These are phyloP conservation scores for Suillus subaureus DNA, from an alignment of 768 basidiomycete genomes.

Conservation along the genomic window DNA sequence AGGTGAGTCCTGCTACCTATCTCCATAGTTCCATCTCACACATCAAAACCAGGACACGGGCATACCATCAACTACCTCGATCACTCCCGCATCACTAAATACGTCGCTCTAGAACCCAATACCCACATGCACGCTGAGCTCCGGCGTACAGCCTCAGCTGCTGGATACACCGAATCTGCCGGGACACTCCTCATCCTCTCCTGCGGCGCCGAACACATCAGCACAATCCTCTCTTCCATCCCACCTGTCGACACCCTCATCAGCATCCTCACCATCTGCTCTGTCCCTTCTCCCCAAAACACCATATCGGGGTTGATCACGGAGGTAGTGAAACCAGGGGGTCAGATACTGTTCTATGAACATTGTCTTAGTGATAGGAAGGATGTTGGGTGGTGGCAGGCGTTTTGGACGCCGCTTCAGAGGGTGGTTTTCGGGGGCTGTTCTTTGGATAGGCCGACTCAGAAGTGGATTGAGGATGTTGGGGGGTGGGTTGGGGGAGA, in stretches of 20 bases:
- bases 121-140: slow-evolving; percentile 60
- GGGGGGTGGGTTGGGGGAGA: slow-evolving; percentile 51
- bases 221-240: slow-evolving; percentile 46
- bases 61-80: slow-evolving; percentile 67
- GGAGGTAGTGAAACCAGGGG: slow-evolving; percentile 63
- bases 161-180: slow-evolving; percentile 54
- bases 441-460: slow-evolving; percentile 57
- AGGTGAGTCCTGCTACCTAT: slow-evolving; percentile 39
- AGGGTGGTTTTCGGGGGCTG: slow-evolving; percentile 61
- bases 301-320: slow-evolving; percentile 49
- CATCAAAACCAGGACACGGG: slow-evolving; percentile 49
- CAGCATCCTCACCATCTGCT: slow-evolving; percentile 67
- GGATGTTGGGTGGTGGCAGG: slow-evolving; percentile 73
- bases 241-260: slow-evolving; percentile 60
- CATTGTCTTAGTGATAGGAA: slow-evolving; percentile 58
- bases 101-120: slow-evolving; percentile 77
- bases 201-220: slow-evolving; percentile 63
- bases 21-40: background rate
- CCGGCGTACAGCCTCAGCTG: slow-evolving; percentile 45
- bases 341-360: slow-evolving; percentile 67
- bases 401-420: slow-evolving; percentile 76
- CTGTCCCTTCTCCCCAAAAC: slow-evolving; percentile 55
- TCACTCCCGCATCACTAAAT: slow-evolving; percentile 52
- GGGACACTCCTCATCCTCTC: slow-evolving; percentile 59
- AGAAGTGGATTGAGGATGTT: slow-evolving; percentile 45